A percentile compares a stretch with the other conserved stretches of the same genome.
These are phyloP conservation scores for Pseudisothecium myosuroides DNA, from an alignment of 225 moss, liverwort and hornwort genomes.

Conservation along the genomic window DNA sequence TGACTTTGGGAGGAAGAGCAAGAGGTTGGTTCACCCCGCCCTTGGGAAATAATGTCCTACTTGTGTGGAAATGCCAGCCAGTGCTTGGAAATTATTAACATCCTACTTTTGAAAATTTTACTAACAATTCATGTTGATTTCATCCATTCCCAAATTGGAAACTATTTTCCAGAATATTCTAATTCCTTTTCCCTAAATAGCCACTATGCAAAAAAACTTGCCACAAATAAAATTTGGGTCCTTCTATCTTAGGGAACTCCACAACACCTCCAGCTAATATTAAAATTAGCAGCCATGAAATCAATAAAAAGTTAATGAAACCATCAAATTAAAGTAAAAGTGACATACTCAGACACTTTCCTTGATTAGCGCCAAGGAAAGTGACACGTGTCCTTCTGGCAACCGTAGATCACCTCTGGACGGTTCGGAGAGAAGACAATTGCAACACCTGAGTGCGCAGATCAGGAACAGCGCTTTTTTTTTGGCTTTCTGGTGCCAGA, in stretches of 20 bases:
- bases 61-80: background rate
- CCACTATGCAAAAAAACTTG: background rate
- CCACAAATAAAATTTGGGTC: background rate
- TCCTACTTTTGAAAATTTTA: background rate
- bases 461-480: no score
- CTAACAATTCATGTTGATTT: background rate
- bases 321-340: background rate
- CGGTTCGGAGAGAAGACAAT: background rate
- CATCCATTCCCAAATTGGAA: background rate
- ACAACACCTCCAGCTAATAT: background rate
- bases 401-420: background rate
- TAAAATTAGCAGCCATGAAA: background rate
- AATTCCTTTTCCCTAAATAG: background rate
- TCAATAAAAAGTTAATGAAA: background rate
- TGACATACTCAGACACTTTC: background rate
- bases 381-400: background rate
- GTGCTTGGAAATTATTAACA: background rate
- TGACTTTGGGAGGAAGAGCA: no score
- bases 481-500: no score
- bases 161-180: background rate
- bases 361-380: background rate
- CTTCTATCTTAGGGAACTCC: background rate
- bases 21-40: no score
- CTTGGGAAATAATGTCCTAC: no score
- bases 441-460: background rate